These are phyloP conservation scores for Rhodomyrtus tomentosa DNA, from an alignment of 345 rosid species.

Conservation along the genomic window DNA sequence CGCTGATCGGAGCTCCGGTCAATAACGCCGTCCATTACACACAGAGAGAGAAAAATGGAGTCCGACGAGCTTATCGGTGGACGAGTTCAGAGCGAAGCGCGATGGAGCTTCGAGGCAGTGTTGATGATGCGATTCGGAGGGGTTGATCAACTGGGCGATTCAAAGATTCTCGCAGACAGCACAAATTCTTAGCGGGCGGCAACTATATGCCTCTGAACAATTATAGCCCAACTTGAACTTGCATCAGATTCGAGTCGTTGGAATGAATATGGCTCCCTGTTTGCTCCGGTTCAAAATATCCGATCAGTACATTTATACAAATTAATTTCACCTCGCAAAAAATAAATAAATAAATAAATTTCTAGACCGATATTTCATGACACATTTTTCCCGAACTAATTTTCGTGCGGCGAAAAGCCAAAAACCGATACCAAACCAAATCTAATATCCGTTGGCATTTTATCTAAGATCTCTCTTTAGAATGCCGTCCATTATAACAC, in stretches of 20 bases:
- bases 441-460: too few species aligned
- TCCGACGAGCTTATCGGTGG: not conserved
- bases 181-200: too few species aligned
- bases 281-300: not conserved
- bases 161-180: too few species aligned
- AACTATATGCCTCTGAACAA: too few species aligned
- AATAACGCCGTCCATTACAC: not conserved
- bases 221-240: not conserved
- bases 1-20: constrained; percentile 5
- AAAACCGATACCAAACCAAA: too few species aligned
- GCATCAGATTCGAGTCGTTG: not conserved
- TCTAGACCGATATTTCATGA: not conserved
- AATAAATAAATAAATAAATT: not conserved
- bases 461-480: too few species aligned
- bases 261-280: too few species aligned
- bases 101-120: too few species aligned
- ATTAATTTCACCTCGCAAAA: not conserved
- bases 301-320: too few species aligned
- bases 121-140: too few species aligned
- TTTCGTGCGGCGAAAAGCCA: not conserved
- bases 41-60: not conserved
- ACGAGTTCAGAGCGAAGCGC: not conserved
- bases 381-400: not conserved
- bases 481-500: too few species aligned
- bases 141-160: too few species aligned